Evolutionary conservation across 257 asterid genomes (phyloP).

Genomic region (Jasminum sambac): DNA sequence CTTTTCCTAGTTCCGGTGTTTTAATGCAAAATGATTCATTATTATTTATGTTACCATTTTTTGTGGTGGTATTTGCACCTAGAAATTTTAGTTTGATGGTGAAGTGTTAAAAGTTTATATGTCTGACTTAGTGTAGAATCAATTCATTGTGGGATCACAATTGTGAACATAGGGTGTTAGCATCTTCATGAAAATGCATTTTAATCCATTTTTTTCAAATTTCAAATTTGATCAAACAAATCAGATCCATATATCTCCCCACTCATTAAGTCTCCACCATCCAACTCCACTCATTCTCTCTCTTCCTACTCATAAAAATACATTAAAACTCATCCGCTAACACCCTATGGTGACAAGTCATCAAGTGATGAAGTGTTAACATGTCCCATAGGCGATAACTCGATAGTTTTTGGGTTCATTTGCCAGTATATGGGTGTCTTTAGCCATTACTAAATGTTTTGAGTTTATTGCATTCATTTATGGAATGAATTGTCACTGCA

Average conservation of each 20-base stretch:
- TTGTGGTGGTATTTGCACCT: not conserved
- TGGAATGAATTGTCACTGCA: not conserved
- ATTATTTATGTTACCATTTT: not conserved
- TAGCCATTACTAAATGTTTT: not conserved
- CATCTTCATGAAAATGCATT: too few relatives aligned
- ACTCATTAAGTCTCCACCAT: too few relatives aligned
- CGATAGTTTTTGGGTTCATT: not conserved
- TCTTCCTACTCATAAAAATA: too few relatives aligned
- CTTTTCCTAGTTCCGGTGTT: not conserved
- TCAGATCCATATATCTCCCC: too few relatives aligned
- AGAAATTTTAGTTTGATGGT: not conserved
- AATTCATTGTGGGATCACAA: conserved; percentile 7
- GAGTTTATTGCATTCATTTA: not conserved
- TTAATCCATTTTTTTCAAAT: too few relatives aligned
- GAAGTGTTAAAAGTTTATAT: not conserved
- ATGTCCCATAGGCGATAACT: not conserved
- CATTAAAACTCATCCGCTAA: too few relatives aligned
- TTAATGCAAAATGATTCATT: not conserved
- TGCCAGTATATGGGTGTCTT: not conserved
- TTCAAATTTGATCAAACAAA: too few relatives aligned
- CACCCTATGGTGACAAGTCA: not conserved
- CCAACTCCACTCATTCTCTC: too few relatives aligned
- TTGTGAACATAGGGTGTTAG: not conserved
- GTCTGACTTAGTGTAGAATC: not conserved
- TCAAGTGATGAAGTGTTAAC: not conserved